Conservation (phyloP, 305 asterid species). For the Fraxinus albicans region DNA sequence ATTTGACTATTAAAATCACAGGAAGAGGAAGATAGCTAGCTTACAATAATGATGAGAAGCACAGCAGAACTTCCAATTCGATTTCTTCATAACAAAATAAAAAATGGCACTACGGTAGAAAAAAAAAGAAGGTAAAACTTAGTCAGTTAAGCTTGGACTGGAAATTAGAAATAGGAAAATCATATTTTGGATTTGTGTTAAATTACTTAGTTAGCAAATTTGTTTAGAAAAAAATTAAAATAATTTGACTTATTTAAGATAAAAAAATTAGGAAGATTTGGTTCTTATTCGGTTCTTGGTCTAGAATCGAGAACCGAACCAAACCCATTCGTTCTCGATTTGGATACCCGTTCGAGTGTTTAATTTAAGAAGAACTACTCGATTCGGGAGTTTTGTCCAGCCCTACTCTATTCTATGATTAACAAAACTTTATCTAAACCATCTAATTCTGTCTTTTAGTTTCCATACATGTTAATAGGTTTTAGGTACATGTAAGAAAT, state of each 20-base stretch:
- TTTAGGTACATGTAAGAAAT: neutral
- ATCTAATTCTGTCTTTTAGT: constrained; percentile 14
- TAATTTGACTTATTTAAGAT: neutral
- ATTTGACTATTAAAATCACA: neutral
- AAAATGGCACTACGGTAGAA: neutral
- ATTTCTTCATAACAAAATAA: too few relatives aligned
- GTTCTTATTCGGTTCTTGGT: neutral
- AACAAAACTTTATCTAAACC: neutral
- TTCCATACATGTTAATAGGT: constrained; percentile 9
- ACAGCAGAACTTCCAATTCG: neutral
- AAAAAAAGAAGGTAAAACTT: neutral
- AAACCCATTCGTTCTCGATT: too few relatives aligned
- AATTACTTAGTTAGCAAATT: neutral
- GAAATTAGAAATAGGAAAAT: neutral
- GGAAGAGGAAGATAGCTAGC: too few relatives aligned
- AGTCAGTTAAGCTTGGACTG: neutral
- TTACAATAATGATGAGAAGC: neutral
- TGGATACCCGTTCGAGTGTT: neutral
- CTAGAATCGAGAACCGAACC: neutral
- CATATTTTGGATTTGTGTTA: neutral
- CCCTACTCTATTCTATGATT: neutral
- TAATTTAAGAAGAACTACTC: neutral
- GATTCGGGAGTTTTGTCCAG: neutral
- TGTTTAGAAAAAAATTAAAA: neutral
- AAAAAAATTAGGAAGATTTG: too few relatives aligned